These are phyloP conservation scores for Trichoderma atroviride DNA, from an alignment of 2,329 filamentous ascomycete species.

Conservation along the genomic window DNA sequence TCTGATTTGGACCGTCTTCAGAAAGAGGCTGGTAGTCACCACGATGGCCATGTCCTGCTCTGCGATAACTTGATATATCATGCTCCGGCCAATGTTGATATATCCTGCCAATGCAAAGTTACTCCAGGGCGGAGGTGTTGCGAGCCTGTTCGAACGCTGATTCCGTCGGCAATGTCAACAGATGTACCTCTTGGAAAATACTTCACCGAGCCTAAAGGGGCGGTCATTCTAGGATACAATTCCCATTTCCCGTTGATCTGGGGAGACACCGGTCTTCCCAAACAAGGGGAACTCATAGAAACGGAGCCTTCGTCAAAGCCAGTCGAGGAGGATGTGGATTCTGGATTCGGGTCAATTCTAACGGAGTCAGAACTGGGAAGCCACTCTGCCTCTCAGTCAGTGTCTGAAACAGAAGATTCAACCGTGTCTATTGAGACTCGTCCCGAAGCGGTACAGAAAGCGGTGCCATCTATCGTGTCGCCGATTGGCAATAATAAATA, in stretches of 20 bases:
- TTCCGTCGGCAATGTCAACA: background rate
- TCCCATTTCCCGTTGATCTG: background rate
- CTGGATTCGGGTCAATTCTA: background rate
- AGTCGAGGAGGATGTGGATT: background rate
- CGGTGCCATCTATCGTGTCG: no score
- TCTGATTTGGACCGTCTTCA: background rate
- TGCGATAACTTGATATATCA: background rate
- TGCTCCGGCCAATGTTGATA: background rate
- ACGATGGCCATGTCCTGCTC: background rate
- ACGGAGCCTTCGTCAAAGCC: fast-evolving
- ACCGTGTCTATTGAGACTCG: no score
- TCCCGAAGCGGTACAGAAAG: no score
- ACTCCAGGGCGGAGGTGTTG: background rate
- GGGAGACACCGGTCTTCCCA: background rate
- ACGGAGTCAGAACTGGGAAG: background rate
- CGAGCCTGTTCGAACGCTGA: background rate
- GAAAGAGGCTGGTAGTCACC: background rate
- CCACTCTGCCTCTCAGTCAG: no score
- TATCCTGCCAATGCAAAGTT: background rate
- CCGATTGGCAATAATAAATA: no score
- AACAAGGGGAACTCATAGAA: background rate
- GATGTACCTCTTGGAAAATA: background rate
- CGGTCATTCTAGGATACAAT: background rate
- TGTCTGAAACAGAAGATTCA: no score
- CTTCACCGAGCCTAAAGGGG: no score